These are phyloP conservation scores for Claviceps arundinis DNA, from an alignment of 2,329 filamentous ascomycete species.

Conservation along the genomic window DNA sequence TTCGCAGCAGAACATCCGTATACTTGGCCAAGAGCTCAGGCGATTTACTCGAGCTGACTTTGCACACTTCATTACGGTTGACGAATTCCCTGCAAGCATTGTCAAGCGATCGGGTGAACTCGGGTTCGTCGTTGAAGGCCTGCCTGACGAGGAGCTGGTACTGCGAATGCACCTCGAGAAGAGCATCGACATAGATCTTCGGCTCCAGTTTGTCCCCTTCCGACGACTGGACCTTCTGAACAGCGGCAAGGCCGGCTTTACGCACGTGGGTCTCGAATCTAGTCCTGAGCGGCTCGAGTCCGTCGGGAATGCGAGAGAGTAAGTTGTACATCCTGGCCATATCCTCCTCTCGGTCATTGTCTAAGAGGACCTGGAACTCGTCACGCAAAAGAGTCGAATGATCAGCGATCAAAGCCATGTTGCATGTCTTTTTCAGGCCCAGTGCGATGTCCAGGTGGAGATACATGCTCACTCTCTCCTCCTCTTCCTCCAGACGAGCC, in stretches of 20 bases:
- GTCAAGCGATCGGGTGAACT: constrained; percentile 90
- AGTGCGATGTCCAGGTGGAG: constrained; percentile 80
- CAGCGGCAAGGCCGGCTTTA: constrained; percentile 74
- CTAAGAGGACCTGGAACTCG: constrained; percentile 86
- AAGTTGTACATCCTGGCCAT: constrained; percentile 94
- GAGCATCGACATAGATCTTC: constrained; percentile 89
- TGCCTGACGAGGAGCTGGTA: constrained; percentile 85
- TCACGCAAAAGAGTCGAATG: constrained; percentile 79
- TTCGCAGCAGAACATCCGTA: constrained; percentile 81
- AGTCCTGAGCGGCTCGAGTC: constrained; percentile 72
- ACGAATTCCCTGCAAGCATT: constrained; percentile 98
- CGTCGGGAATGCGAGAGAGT: constrained; percentile 77
- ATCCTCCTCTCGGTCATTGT: constrained; percentile 90
- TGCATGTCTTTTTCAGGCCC: constrained; percentile 74
- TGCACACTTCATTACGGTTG: constrained; percentile 94
- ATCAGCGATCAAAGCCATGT: constrained; percentile 77
- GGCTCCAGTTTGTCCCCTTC: constrained; percentile 86
- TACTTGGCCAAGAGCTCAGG: constrained; percentile 94
- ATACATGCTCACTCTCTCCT: constrained; percentile 84
- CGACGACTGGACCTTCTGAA: constrained; percentile 76
- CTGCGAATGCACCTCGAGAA: constrained; percentile 86
- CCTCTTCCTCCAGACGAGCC: constrained; percentile 76
- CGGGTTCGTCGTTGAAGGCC: constrained; percentile 88
- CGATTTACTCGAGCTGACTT: constrained; percentile 82
- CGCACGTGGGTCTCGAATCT: constrained; percentile 89